phyloP scores from a whole-genome alignment of 1,139 yeast genomes.

The Blastobotrys serpentis region DNA sequence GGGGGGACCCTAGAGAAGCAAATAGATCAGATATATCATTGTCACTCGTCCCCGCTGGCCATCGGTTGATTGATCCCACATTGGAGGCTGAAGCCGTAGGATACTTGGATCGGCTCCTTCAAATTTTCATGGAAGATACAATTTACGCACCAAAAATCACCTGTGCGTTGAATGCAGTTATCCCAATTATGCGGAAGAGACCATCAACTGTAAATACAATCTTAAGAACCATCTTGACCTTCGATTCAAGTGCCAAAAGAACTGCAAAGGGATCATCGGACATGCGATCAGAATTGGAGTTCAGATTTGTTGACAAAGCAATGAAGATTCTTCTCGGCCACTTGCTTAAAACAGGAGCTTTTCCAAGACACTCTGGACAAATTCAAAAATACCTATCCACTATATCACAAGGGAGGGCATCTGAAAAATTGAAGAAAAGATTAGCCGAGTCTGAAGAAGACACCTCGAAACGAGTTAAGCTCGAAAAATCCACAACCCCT shows the following conservation, averaged over 20 bases:
- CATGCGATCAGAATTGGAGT: constrained; percentile 32
- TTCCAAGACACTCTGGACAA: constrained; percentile 31
- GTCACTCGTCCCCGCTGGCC: constrained; percentile 58
- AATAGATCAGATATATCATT: constrained; percentile 51
- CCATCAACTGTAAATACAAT: constrained; percentile 37
- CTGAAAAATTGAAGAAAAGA: constrained; percentile 30
- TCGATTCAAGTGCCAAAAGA: constrained; percentile 34
- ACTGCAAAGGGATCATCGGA: constrained; percentile 24
- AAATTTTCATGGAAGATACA: constrained; percentile 53
- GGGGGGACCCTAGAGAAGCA: constrained; percentile 36
- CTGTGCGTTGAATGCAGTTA: constrained; percentile 39
- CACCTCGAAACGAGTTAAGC: constrained; percentile 26
- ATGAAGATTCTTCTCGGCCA: constrained; percentile 38
- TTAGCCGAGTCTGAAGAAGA: constrained; percentile 26
- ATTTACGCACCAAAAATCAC: constrained; percentile 32
- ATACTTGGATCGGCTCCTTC: constrained; percentile 63
- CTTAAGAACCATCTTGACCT: constrained; percentile 36
- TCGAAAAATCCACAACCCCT: constrained; percentile 28
- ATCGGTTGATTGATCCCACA: constrained; percentile 59
- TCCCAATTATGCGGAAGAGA: constrained; percentile 37
- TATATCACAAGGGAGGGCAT: constrained; percentile 34
- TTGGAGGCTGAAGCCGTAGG: constrained; percentile 73
- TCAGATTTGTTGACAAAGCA: constrained; percentile 40
- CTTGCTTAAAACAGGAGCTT: constrained; percentile 29
- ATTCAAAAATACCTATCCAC: constrained; percentile 36